Evolutionary conservation across 163 green algal genomes (phyloP).

Genomic region (Scenedesmus sp.): DNA sequence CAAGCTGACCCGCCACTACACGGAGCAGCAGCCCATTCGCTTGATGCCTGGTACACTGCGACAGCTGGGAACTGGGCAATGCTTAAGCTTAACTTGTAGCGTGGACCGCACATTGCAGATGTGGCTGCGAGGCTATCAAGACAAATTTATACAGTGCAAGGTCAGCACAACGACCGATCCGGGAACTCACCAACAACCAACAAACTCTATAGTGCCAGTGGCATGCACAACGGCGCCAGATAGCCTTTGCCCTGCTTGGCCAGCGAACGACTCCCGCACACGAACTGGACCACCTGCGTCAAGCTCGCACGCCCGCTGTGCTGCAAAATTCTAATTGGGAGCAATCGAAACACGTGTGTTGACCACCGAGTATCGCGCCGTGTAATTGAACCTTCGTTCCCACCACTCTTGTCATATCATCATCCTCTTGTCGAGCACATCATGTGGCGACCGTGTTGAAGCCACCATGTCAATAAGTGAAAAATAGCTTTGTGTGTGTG

Average conservation of each 20-base stretch:
- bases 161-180: not conserved
- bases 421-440: not conserved
- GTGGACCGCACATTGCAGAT: not conserved
- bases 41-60: not conserved
- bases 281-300: not conserved
- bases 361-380: not conserved
- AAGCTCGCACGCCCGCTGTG: not conserved
- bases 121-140: not conserved
- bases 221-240: not conserved
- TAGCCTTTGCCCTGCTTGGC: not conserved
- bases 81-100: not conserved
- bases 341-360: not conserved
- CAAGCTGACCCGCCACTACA: too few relatives aligned
- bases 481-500: not conserved
- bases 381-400: not conserved
- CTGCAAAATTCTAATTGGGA: not conserved
- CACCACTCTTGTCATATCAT: not conserved
- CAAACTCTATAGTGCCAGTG: not conserved
- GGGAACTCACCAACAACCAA: not conserved
- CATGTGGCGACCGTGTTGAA: too few relatives aligned
- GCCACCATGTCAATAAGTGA: too few relatives aligned
- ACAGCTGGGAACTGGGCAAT: too few relatives aligned
- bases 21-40: not conserved
- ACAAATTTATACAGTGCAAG: not conserved
- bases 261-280: not conserved